A percentile compares a stretch with the other conserved stretches of the same genome.
These are phyloP conservation scores for Pyricularia sp. DNA, from an alignment of 2,329 filamentous ascomycete species.

Conservation along the genomic window DNA sequence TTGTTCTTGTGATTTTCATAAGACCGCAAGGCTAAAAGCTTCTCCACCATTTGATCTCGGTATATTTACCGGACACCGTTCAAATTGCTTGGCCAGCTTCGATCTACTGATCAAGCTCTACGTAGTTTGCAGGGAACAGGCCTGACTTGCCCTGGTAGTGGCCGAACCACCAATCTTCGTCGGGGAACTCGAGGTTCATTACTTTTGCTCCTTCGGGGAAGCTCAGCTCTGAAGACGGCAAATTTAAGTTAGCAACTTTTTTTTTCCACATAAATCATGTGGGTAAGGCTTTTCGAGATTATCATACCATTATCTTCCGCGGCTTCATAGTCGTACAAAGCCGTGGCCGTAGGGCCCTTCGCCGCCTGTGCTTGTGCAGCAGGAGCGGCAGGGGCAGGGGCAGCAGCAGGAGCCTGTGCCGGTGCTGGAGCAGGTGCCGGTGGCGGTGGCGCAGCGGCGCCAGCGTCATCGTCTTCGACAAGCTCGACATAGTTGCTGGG, in stretches of 20 bases:
- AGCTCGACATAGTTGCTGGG: conserved; percentile 95
- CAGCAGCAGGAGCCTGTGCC: conserved; percentile 15
- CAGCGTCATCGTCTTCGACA: conserved; percentile 43
- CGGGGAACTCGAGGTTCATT: conserved; percentile 79
- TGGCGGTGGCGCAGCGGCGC: conserved; percentile 15
- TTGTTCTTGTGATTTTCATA: background rate
- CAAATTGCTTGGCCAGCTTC: background rate
- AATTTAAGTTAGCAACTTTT: conserved; percentile 15
- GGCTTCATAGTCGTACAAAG: conserved; percentile 91
- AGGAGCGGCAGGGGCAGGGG: conserved; percentile 19
- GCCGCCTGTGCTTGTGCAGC: conserved; percentile 18
- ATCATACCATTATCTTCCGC: conserved; percentile 75
- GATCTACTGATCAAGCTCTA: conserved; percentile 34
- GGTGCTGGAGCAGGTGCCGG: conserved; percentile 14
- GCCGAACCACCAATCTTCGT: conserved; percentile 98
- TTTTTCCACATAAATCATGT: background rate
- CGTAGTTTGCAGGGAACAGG: conserved; percentile 70
- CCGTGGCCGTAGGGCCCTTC: conserved; percentile 57
- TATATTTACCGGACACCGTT: background rate
- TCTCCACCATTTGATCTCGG: background rate
- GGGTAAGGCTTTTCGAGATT: background rate
- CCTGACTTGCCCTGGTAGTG: conserved; percentile 67
- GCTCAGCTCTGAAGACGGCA: conserved; percentile 40
- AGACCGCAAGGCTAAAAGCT: background rate
- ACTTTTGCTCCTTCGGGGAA: conserved; percentile 86